These are phyloP conservation scores for Cryptosporidium baileyi DNA, from an alignment of 169 alveolate species.

Conservation along the genomic window DNA sequence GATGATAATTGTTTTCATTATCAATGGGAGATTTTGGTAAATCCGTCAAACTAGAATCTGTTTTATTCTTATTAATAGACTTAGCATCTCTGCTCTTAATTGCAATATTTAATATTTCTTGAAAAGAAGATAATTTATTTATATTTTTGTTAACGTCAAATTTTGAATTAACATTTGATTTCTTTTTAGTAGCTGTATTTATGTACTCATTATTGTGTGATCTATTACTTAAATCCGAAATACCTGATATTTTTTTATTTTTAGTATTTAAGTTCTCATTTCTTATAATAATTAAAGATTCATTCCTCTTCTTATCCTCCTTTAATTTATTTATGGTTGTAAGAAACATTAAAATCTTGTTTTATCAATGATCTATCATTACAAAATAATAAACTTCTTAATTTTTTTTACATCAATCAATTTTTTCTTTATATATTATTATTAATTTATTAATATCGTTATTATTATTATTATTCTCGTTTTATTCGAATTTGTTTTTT, in stretches of 20 bases:
- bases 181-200: background rate
- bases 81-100: no score
- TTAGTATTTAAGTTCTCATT: background rate
- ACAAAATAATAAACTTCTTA: no score
- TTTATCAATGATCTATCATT: background rate
- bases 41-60: no score
- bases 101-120: no score
- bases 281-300: background rate
- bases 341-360: constrained; percentile 25
- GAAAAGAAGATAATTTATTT: no score
- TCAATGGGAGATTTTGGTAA: no score
- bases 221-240: background rate
- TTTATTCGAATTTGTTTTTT: no score
- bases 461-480: background rate
- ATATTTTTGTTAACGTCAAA: no score
- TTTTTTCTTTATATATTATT: background rate
- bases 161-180: background rate
- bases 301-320: constrained; percentile 14
- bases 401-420: no score
- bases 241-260: background rate
- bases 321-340: constrained; percentile 38
- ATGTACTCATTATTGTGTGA: no score
- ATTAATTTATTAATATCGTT: background rate
- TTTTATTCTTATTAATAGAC: no score
- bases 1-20: no score